Percentiles rank a stretch among this genome's conserved stretches.
Conservation (phyloP, 1,284 basidiomycete species). For the Spongiforma sp. region DNA sequence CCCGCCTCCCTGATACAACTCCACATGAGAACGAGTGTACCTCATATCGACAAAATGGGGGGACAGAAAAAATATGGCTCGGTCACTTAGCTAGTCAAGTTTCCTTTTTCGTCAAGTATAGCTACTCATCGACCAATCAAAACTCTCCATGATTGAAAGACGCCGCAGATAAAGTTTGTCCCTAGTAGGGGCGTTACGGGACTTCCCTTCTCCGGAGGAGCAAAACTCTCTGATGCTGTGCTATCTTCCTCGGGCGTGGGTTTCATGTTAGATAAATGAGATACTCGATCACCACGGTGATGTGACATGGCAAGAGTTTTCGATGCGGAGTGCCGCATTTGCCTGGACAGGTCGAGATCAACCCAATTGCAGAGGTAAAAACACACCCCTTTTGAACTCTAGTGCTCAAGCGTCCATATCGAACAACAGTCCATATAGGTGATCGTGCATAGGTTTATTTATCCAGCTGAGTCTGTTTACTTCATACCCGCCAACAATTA, state of each 20-base stretch:
- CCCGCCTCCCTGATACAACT: too few relatives aligned
- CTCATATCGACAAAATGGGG: slow-evolving; percentile 10
- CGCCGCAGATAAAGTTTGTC: neutral
- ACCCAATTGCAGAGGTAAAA: neutral
- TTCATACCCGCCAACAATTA: too few relatives aligned
- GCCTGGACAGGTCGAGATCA: neutral
- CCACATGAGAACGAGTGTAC: too few relatives aligned
- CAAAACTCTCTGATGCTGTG: slow-evolving; percentile 32
- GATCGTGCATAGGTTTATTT: neutral
- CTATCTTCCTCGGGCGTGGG: slow-evolving; percentile 10
- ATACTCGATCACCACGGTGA: slow-evolving; percentile 10
- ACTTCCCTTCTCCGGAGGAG: slow-evolving; percentile 27
- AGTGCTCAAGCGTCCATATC: too few relatives aligned
- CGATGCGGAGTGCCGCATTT: slow-evolving; percentile 2
- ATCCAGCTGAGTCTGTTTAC: too few relatives aligned
- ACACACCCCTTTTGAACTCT: too few relatives aligned
- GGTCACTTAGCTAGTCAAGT: too few relatives aligned
- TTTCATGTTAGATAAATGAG: slow-evolving; percentile 21
- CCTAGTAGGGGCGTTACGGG: slow-evolving; percentile 25
- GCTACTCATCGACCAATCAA: slow-evolving; percentile 5
- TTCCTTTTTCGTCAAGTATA: too few relatives aligned
- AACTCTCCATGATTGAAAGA: neutral
- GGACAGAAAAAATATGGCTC: slow-evolving; percentile 12
- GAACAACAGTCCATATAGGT: too few relatives aligned
- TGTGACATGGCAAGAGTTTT: slow-evolving; percentile 1